A percentile compares a stretch with the other conserved stretches of the same genome.
These are phyloP conservation scores for Aspergillus fijiensis DNA, from an alignment of 2,329 filamentous ascomycete species.

Conservation along the genomic window DNA sequence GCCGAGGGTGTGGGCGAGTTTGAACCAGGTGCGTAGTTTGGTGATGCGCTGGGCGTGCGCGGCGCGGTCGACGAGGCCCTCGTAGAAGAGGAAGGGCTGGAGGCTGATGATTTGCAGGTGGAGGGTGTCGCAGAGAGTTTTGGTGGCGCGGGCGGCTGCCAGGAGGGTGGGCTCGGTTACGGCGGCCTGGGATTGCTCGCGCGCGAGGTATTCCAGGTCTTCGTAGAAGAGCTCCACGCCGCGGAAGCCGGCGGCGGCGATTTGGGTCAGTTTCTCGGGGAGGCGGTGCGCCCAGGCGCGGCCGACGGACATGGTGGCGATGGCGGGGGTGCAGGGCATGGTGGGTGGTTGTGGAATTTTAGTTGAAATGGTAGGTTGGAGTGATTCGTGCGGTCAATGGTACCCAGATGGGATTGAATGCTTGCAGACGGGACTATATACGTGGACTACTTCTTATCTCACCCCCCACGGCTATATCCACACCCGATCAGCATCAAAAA, in stretches of 20 bases:
- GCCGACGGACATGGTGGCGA: constrained; percentile 73
- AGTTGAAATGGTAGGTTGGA: no score
- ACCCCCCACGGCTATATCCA: constrained; percentile 1
- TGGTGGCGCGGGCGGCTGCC: constrained; percentile 58
- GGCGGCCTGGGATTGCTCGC: constrained; percentile 45
- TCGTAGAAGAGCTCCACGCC: constrained; percentile 78
- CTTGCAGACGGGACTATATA: no score
- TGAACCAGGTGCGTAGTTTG: constrained; percentile 65
- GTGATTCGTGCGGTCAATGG: no score
- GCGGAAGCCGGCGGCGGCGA: constrained; percentile 61
- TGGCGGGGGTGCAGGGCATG: constrained; percentile 50
- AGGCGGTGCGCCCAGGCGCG: constrained; percentile 68
- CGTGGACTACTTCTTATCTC: no score
- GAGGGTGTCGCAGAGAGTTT: constrained; percentile 42
- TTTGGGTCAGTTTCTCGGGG: constrained; percentile 65
- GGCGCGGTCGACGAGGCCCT: constrained; percentile 64
- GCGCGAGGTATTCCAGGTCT: constrained; percentile 65
- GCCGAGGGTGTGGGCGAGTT: constrained; percentile 60
- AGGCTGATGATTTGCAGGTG: constrained; percentile 50
- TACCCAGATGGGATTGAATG: no score
- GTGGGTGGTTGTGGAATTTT: not conserved
- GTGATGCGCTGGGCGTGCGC: constrained; percentile 59
- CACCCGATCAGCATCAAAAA: constrained; percentile 11
- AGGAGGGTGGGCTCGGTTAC: constrained; percentile 48
- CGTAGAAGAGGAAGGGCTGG: constrained; percentile 76